These are phyloP conservation scores for Litchi chinensis DNA, from an alignment of 345 rosid species.

Conservation along the genomic window DNA sequence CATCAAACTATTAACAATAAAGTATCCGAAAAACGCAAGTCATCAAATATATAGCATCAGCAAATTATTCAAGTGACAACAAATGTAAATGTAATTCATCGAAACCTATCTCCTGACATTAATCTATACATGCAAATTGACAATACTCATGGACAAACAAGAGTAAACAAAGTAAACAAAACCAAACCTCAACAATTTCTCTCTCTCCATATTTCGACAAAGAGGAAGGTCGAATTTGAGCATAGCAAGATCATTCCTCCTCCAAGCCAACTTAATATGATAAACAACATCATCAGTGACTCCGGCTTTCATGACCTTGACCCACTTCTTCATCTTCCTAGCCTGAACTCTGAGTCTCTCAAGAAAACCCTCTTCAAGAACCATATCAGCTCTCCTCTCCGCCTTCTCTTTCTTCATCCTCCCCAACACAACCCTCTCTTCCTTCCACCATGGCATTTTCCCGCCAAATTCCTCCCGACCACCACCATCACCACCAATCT, in stretches of 20 bases:
- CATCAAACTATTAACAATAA: background rate
- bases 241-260: constrained; percentile 64
- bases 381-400: constrained; percentile 52
- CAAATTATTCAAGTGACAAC: background rate
- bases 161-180: constrained; percentile 5
- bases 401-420: constrained; percentile 63
- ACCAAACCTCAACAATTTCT: constrained; percentile 75
- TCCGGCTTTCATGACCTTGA: constrained; percentile 86
- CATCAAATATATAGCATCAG: background rate
- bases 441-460: constrained; percentile 72
- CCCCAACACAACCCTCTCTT: constrained; percentile 48
- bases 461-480: constrained; percentile 29
- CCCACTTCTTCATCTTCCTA: constrained; percentile 67
- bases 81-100: background rate
- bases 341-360: constrained; percentile 65
- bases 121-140: background rate
- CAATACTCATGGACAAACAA: background rate
- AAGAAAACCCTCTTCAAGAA: constrained; percentile 54
- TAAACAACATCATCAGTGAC: constrained; percentile 66
- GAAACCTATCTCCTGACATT: background rate
- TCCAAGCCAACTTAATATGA: constrained; percentile 61
- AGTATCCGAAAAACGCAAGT: background rate
- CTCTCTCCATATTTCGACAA: constrained; percentile 82
- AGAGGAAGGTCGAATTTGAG: constrained; percentile 73
- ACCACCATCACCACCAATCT: constrained; percentile 19